These are phyloP conservation scores for Podaxis pistillaris DNA, from an alignment of 768 basidiomycete genomes.

Conservation along the genomic window DNA sequence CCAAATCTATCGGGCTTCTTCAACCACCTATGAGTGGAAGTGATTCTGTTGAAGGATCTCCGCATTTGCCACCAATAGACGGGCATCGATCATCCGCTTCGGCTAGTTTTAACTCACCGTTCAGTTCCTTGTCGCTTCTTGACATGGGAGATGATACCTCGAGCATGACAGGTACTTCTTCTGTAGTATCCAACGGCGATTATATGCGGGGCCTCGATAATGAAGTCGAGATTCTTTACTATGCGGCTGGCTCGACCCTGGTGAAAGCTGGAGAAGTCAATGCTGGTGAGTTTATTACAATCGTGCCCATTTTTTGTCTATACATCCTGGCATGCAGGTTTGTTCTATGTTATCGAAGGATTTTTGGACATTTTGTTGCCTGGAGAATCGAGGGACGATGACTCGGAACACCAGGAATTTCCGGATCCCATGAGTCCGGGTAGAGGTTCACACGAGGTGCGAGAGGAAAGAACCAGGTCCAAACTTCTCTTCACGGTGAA, in stretches of 20 bases:
- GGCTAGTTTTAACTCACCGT: constrained; percentile 58
- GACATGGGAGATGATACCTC: constrained; percentile 71
- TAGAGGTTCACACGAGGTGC: constrained; percentile 14
- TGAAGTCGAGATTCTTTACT: constrained; percentile 94
- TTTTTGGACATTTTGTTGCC: constrained; percentile 91
- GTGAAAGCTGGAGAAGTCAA: constrained; percentile 90
- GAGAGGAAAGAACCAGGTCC: constrained; percentile 41
- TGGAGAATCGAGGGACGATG: constrained; percentile 28
- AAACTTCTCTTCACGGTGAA: constrained; percentile 93
- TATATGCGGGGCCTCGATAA: constrained; percentile 89
- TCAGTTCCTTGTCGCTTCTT: constrained; percentile 70
- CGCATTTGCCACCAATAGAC: constrained; percentile 50
- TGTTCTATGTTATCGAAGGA: constrained; percentile 96
- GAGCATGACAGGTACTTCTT: constrained; percentile 61
- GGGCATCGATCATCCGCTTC: constrained; percentile 32
- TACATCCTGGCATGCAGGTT: constrained; percentile 43
- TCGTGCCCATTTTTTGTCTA: background rate
- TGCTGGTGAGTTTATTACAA: constrained; percentile 50
- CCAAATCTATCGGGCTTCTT: constrained; percentile 92
- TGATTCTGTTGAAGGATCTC: constrained; percentile 67
- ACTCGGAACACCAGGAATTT: constrained; percentile 20
- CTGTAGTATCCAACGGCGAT: constrained; percentile 44
- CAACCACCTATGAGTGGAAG: constrained; percentile 78
- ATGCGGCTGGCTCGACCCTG: constrained; percentile 80
- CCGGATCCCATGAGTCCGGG: constrained; percentile 17